These are phyloP conservation scores for Saturnispora galanensis DNA, from an alignment of 805 yeast species.

Conservation along the genomic window DNA sequence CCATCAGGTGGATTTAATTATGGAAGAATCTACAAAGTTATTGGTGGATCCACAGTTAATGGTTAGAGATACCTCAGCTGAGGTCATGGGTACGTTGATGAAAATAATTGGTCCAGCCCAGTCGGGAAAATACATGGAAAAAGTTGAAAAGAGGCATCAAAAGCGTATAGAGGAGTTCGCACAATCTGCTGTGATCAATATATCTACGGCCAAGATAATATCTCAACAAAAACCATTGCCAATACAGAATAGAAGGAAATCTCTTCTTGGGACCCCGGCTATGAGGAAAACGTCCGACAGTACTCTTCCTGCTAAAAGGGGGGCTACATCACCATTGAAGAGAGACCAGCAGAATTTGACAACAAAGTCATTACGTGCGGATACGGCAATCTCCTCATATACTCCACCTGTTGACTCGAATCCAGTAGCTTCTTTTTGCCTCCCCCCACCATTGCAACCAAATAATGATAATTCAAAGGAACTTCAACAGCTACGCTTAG, in stretches of 20 bases:
- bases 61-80: slow-evolving; percentile 68
- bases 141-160: slow-evolving; percentile 61
- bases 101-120: slow-evolving; percentile 72
- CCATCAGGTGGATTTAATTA: slow-evolving; percentile 46
- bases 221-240: not conserved
- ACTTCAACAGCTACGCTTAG: slow-evolving; percentile 40
- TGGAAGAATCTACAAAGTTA: slow-evolving; percentile 49
- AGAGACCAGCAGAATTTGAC: slow-evolving; percentile 21
- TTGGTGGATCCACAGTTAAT: slow-evolving; percentile 78
- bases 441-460: slow-evolving; percentile 6
- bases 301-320: slow-evolving; percentile 52
- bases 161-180: slow-evolving; percentile 54
- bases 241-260: not conserved
- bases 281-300: slow-evolving; percentile 1
- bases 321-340: slow-evolving; percentile 63
- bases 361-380: slow-evolving; percentile 20
- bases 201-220: slow-evolving; percentile 17
- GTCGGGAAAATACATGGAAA: slow-evolving; percentile 47
- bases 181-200: slow-evolving; percentile 46
- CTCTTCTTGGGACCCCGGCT: not conserved
- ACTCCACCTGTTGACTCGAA: too few relatives aligned
- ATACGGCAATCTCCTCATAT: slow-evolving; percentile 1
- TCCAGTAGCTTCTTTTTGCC: slow-evolving; percentile 2
- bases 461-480: slow-evolving; percentile 31
- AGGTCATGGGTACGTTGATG: slow-evolving; percentile 71